Evolutionary conservation across 1,284 basidiomycete species (phyloP), one percentile per base, ranked within the genome.

Genomic region (Tilletia setariae): DNA sequence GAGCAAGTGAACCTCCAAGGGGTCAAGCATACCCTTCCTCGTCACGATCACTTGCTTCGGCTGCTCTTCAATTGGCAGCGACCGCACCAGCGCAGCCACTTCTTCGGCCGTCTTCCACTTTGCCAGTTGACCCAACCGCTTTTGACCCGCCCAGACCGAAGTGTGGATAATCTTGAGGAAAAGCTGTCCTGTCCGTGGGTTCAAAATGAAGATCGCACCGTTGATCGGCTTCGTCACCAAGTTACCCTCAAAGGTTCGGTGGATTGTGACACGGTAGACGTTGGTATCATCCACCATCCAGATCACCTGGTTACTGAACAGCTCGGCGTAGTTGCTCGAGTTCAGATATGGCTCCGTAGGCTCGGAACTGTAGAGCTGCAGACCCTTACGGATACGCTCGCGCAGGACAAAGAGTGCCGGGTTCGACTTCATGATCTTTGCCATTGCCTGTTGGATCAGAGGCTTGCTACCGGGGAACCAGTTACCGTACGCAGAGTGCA

Each of bases 101-200:
- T 99, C 96, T 89, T 99, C 96, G 16, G 96, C 96, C 16, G 94
- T 98, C 86, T 97, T 97, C 96, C 96, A 98, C 85, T 98, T 99
- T 61, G 96, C 96, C 68, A 98, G 87, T 84, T 99, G 96, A 74
- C 96, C 96, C 56, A 98, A 89, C 90, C 96, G 96, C 85, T 98
- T 98, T 84, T 99, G 96, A 80, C 96, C 95, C 61, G 95, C 95
- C 96, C 96, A 98, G 15, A 98, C 95, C 75, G 94, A 97, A 0
- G 95, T 98, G 84, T 99, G 96, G 76, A 99, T 98, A 83, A 98
- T 91, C 86, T 99, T 99, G 83, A 98, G 85, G 89, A 98, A 98
- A 25, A 98, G 85, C 82, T 98, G 96, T 42, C 96, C 96, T 16
- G 96, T 98, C 69, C 96, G 90, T 74, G 96, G 96, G 85, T 98